Base-by-base conservation (phyloP, 192 early-diverging fungal species). In the Podila minutissima region DNA sequence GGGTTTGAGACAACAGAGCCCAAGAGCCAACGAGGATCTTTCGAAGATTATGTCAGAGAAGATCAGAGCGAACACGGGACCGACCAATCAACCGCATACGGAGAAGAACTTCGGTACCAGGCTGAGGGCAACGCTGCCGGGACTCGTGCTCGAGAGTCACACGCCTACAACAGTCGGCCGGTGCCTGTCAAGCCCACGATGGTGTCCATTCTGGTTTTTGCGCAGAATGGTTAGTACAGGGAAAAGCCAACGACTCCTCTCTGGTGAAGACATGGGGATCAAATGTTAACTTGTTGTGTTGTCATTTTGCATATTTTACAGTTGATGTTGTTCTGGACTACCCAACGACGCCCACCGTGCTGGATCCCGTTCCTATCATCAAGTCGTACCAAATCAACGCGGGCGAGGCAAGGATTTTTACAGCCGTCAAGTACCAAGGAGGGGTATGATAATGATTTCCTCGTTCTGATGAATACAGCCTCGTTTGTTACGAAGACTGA, bases 391-490 rank as follows among this genome's bases (percentile, higher is more conserved):
- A 74, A 29, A 78, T 78, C 51, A 74, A 64, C 51, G 67, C 67
- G 5, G 38, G 77, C 20, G 88, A 90, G 6, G 83, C 87, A 26
- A 74, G 82, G 59, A 86, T 84, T 58, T 88, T 87, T 69, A 72
- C 78, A 29, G 89, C 69, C 0, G 83, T 85, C 17, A 88, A 88
- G 61, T 82, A 90, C 62, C 72, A 84, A 64, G 85, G 83, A 26
- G 72, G 83, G 37, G 84, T 84, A 72, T 53, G 81, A 19, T 8
- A 38, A 13, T 72, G 11, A 24, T 51, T 12, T 50, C 29, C 28
- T 41, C 4, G 4, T 20, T 17, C 24, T 24, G 8, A 24, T 55
- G 53, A 10, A 24, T n/a, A 2, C 20, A 10, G n/a, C 8, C 22
- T 26, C 53, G 53, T 24, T n/a, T 26, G 53, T 17, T 55, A 26